Evolutionary conservation across 1,284 basidiomycete species (phyloP), one percentile per base, ranked within the genome.

Genomic region (Trichosporon ovoides): DNA sequence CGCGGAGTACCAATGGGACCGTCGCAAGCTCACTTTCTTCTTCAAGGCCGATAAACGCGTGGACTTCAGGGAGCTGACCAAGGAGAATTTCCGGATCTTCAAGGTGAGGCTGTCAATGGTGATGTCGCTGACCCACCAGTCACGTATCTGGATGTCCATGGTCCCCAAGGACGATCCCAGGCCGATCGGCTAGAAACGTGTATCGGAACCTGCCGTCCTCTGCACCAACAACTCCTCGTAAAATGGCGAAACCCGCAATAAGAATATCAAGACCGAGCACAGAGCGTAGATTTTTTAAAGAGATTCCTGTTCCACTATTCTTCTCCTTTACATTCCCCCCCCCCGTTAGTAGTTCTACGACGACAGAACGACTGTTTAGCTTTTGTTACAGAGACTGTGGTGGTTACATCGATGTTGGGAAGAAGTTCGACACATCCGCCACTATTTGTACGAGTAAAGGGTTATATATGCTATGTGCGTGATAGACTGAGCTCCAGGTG

Each of bases 1-100:
- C 73, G 94, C 93, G 34, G 95, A 98, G 79, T 97, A 95, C 80
- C 95, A 98, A 76, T 98, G 91, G 91, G 93, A 97, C 78, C 87
- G 95, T 51, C 88, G 93, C 76, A 97, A 98, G 80, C 79, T 98
- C 62, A 98, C 95, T 0, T 97, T 97, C 81, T 98, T 97, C 80
- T 98, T 96, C 76, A 82, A 94, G 60, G 91, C 94, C 55, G 91
- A 95, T 71, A 92, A 91, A 78, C 81, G 95, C 65, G 94, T 98
- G 74, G 95, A 98, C 78, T 98, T 98, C 80, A 84, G 95, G 67
- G 94, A 97, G 75, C 83, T 98, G 55, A 76, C 74, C 14, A 76
- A 76, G 60, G 74, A 76, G 66, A 72, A 72, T 53, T 76, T 76
- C 56, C 68, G 74, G 52, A 72, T 76, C 34, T 74, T 76, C 68